Base-by-base conservation (phyloP, 257 asterid species). In the Avicennia marina region DNA sequence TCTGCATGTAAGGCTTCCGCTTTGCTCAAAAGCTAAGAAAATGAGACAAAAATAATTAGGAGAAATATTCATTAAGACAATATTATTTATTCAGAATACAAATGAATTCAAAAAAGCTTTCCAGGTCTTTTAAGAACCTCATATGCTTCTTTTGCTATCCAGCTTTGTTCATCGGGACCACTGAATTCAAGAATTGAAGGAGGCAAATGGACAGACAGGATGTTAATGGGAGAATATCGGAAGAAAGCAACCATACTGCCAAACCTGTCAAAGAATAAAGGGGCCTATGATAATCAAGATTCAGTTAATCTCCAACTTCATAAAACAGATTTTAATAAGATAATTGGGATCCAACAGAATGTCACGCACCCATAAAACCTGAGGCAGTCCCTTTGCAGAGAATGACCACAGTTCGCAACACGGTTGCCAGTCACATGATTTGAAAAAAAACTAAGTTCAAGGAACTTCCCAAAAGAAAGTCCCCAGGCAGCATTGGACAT, bases 401-500 rank as follows among this genome's bases (percentile, higher is more conserved):
- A 93, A 80, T 93, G 99, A 17, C 99, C 97, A 63, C 99, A 93
- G 72, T 67, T 80, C 6, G 99, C 97, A 29, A 89, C 76, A 63
- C 97, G 99, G 65, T 93, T 93, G 33, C 96, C 99, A 42, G 94
- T 84, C 6, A 87, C 84, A 66, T 89, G 96, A 65, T 81, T 84
- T n/a, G 91, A 89, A 56, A 93, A 93, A 68, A 93, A 93, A 68
- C 97, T 93, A 68, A 93, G 96, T 72, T 93, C 99, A 48, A 93
- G 88, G 81, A 93, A 89, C 77, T 89, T 93, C 38, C 97, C 97
- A 49, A 93, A 89, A 7, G 99, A 93, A 48, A 93, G 94, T 13
- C 99, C 99, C 99, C 97, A 89, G 31, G 99, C 99, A 57, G 97
- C 82, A 73, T 86, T 86, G 15, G 97, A 89, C 99, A 93, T 89